phyloP scores from a whole-genome alignment of 208 protist species.

The Trypanosoma melophagium region DNA sequence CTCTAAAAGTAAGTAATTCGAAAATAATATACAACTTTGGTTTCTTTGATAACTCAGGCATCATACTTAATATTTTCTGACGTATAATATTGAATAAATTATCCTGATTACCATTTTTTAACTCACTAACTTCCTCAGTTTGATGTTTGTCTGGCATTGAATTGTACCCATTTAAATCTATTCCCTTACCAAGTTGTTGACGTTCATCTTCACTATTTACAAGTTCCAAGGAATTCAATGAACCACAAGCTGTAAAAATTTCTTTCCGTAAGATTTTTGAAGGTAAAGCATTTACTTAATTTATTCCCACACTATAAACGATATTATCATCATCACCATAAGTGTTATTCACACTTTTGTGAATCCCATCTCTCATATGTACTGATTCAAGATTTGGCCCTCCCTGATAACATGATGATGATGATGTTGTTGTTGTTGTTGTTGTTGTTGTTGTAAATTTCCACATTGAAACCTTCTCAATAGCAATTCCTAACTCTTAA shows the following conservation, averaged over 20 bases:
- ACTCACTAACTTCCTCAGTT: not conserved
- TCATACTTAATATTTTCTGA: not conserved
- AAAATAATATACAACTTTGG: not conserved
- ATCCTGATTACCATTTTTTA: not conserved
- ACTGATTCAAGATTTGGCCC: not conserved
- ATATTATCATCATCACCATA: too few relatives aligned
- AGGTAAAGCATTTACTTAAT: not conserved
- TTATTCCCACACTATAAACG: not conserved
- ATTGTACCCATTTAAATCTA: too few relatives aligned
- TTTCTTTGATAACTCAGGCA: not conserved
- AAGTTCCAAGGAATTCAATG: not conserved
- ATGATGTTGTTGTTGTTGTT: not conserved
- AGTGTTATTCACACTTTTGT: not conserved
- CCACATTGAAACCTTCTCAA: constrained; percentile 1
- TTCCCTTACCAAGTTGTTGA: not conserved
- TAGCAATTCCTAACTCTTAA: constrained; percentile 9
- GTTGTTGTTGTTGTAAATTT: not conserved
- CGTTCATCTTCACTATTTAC: not conserved
- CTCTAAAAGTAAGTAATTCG: not conserved
- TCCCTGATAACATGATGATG: not conserved
- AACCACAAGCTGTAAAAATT: not conserved
- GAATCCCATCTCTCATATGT: not conserved
- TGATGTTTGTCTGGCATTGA: too few relatives aligned
- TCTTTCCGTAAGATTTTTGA: not conserved
- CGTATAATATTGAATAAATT: not conserved